Evolutionary conservation across 169 alveolate genomes (phyloP), one percentile per base, ranked within the genome.

Genomic region (Plasmodium berghei): DNA sequence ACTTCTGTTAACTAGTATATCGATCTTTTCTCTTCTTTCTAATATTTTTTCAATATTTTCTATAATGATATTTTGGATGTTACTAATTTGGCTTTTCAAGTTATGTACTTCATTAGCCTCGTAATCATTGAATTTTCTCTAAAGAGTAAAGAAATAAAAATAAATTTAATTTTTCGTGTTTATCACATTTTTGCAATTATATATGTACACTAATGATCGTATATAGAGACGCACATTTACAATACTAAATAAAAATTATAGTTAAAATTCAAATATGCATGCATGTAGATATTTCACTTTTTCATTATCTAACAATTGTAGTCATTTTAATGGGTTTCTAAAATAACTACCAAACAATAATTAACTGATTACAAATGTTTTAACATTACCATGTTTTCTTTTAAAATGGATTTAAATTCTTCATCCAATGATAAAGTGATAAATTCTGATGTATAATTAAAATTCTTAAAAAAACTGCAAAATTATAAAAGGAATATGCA

Each of bases 51-150:
- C 90, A 48, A 80, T 80, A 69, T 80, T 80, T 66, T 80, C 90
- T 49, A 80, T 80, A 26, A 80, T 80, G 24, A 80, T 80, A 46
- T 80, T 80, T 67, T 80, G 90, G 34, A 80, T 80, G 72, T 80
- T 80, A 34, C 83, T 80, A 42, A 80, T 80, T 67, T 67, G 74
- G 72, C 26, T 80, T 69, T 80, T 80, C 42, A 80, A 4, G 55
- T 80, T 80, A 67, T 80, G 90, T 16, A 80, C 90, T 54, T 80
- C 90, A 72, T 67, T 80, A 40, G 90, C 54, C 45, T 80, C 90
- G 54, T 80, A 80, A 26, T 80, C 55, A 52, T 80, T 80, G 66
- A 80, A 80, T 24, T 67, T 46, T 24, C 90, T 49, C 90, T 80
- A 46, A 69, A 9, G 45, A 49, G 49, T 5, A 20, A 42, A 58